Conservation (phyloP, 371 early-diverging fungal genomes). For the Blakeslea trispora region DNA sequence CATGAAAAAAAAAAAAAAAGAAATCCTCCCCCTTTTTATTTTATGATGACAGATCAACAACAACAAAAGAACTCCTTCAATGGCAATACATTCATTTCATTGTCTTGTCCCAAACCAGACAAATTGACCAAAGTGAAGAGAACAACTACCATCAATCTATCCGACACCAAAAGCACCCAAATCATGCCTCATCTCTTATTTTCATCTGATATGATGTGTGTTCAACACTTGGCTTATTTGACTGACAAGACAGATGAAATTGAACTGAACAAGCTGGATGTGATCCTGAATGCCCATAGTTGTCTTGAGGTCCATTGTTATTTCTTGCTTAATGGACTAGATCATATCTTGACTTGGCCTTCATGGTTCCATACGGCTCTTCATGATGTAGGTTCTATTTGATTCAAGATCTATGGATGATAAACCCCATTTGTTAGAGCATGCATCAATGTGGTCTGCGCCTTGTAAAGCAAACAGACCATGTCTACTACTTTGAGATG, state of each 20-base stretch:
- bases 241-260: not conserved
- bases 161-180: not conserved
- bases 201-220: constrained; percentile 5
- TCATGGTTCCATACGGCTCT: constrained; percentile 6
- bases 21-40: not conserved
- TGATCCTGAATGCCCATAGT: constrained; percentile 5
- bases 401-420: not conserved
- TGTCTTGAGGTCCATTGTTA: not conserved
- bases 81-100: constrained; percentile 2
- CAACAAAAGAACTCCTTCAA: not conserved
- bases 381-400: not conserved
- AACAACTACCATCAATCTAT: not conserved
- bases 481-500: constrained; percentile 2
- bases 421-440: not conserved
- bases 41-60: not conserved
- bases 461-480: not conserved
- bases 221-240: constrained; percentile 7
- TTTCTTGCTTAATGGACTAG: constrained; percentile 12
- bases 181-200: constrained; percentile 1
- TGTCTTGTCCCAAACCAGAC: not conserved
- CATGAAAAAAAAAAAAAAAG: too few relatives aligned
- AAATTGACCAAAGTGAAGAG: not conserved
- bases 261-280: constrained; percentile 18
- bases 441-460: constrained; percentile 11
- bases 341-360: constrained; percentile 9